Evolutionary conservation across 2,329 filamentous ascomycete genomes (phyloP).

Genomic region (Penicillium sp.): DNA sequence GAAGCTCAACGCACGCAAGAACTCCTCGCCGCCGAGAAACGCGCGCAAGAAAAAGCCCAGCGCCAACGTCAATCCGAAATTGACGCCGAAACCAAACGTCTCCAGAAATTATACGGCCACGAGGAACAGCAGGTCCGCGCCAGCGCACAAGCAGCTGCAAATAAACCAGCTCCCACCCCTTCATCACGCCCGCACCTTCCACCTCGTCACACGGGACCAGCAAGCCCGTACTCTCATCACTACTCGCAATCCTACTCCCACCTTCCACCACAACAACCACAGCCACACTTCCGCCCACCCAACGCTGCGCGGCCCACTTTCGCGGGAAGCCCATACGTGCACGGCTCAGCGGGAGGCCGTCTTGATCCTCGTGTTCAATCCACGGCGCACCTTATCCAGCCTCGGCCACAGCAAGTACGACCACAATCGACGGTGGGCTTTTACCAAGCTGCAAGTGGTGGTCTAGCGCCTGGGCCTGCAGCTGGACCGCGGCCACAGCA

Average conservation of each 20-base stretch:
- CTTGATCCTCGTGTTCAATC: slow-evolving; percentile 28
- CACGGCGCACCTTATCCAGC: slow-evolving; percentile 23
- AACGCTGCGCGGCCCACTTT: slow-evolving; percentile 17
- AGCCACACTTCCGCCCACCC: slow-evolving; percentile 17
- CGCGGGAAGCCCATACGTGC: slow-evolving; percentile 26
- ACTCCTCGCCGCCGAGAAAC: slow-evolving; percentile 51
- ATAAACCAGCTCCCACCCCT: slow-evolving; percentile 7
- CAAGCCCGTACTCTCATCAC: slow-evolving; percentile 22
- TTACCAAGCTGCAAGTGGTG: slow-evolving; percentile 22
- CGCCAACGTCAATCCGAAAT: slow-evolving; percentile 57
- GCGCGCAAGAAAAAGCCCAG: slow-evolving; percentile 52
- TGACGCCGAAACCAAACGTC: slow-evolving; percentile 76
- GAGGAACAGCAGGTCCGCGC: slow-evolving; percentile 43
- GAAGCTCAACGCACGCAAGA: slow-evolving; percentile 57
- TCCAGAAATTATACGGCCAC: slow-evolving; percentile 62
- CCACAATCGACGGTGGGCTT: slow-evolving; percentile 26
- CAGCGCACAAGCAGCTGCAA: slow-evolving; percentile 12
- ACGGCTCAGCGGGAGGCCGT: slow-evolving; percentile 11
- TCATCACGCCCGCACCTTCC: slow-evolving; percentile 25
- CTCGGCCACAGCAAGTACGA: slow-evolving; percentile 20
- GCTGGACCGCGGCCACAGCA: not conserved
- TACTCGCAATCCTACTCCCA: slow-evolving; percentile 29
- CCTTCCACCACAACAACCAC: slow-evolving; percentile 23
- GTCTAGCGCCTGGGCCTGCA: slow-evolving; percentile 6
- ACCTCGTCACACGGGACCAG: slow-evolving; percentile 23